Evolutionary conservation across 2,329 filamentous ascomycete genomes (phyloP).

Genomic region (Hypocreales sp.): DNA sequence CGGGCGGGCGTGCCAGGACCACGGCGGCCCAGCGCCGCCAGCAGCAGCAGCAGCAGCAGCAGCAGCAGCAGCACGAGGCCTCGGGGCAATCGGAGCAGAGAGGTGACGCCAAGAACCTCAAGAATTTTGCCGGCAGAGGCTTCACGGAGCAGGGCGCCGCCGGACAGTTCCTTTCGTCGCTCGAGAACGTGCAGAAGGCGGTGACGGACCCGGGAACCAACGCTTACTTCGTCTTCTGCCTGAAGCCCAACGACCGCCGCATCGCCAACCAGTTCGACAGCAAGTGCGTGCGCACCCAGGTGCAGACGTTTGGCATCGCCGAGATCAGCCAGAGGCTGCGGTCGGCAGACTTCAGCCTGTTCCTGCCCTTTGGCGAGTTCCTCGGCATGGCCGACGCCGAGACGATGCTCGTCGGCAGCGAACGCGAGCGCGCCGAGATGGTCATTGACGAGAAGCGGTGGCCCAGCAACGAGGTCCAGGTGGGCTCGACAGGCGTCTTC

Average conservation of each 20-base stretch:
- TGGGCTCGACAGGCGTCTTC: constrained; percentile 88
- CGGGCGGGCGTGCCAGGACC: constrained; percentile 32
- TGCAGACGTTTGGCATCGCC: constrained; percentile 90
- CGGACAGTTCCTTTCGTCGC: constrained; percentile 75
- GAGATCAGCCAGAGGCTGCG: constrained; percentile 90
- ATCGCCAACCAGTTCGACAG: constrained; percentile 99
- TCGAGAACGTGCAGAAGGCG: constrained; percentile 84
- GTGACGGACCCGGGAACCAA: constrained; percentile 73
- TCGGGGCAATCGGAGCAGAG: constrained; percentile 30
- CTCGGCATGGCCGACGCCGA: constrained; percentile 76
- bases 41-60: constrained; percentile 23
- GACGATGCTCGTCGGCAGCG: constrained; percentile 74
- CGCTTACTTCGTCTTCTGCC: constrained; percentile 88
- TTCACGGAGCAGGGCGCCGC: constrained; percentile 67
- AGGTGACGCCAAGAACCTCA: constrained; percentile 30
- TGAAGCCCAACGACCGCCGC: constrained; percentile 91
- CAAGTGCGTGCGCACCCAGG: constrained; percentile 89
- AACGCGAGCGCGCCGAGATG: constrained; percentile 79
- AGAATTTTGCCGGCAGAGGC: constrained; percentile 12
- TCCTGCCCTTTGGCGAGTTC: constrained; percentile 92
- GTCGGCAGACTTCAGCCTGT: constrained; percentile 89
- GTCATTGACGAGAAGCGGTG: constrained; percentile 87
- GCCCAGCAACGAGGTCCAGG: constrained; percentile 79
- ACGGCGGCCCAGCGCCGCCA: constrained; percentile 21
- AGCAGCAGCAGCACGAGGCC: constrained; percentile 24